Percentiles rank a stretch among this genome's conserved stretches.
Conservation (phyloP, 352 stramenopile species). For the Globisporangium recalcitrans region DNA sequence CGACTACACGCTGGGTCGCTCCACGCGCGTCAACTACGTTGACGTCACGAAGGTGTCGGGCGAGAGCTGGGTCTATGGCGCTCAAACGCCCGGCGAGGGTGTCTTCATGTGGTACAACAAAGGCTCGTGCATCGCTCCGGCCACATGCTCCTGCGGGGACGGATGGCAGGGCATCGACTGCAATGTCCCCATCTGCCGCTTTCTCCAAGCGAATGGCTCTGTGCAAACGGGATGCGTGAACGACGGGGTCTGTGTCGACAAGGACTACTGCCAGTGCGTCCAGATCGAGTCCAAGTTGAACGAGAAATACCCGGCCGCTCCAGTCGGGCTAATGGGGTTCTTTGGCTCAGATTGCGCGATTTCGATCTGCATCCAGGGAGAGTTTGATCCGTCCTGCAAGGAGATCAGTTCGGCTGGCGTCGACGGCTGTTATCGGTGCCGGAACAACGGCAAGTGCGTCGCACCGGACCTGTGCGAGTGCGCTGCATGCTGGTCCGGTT, state of each 20-base stretch:
- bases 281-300: constrained; percentile 83
- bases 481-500: constrained; percentile 90
- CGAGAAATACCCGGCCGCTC: constrained; percentile 60
- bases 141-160: constrained; percentile 90
- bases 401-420: constrained; percentile 28
- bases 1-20: constrained; percentile 81
- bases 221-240: constrained; percentile 87
- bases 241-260: constrained; percentile 88
- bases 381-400: constrained; percentile 91
- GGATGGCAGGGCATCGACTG: constrained; percentile 94
- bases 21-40: constrained; percentile 89
- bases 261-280: constrained; percentile 92
- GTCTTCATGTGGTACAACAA: constrained; percentile 94
- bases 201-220: constrained; percentile 51
- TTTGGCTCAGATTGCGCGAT: constrained; percentile 92
- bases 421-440: constrained; percentile 93
- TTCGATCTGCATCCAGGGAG: constrained; percentile 93
- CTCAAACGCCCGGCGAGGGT: constrained; percentile 75
- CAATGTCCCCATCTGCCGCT: constrained; percentile 90
- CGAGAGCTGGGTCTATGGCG: constrained; percentile 63
- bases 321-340: constrained; percentile 88
- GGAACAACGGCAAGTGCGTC: constrained; percentile 91
- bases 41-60: constrained; percentile 86
- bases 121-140: constrained; percentile 89
- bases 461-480: constrained; percentile 90